Conservation (phyloP, 805 yeast species). For the Candida nonsorbophila region DNA sequence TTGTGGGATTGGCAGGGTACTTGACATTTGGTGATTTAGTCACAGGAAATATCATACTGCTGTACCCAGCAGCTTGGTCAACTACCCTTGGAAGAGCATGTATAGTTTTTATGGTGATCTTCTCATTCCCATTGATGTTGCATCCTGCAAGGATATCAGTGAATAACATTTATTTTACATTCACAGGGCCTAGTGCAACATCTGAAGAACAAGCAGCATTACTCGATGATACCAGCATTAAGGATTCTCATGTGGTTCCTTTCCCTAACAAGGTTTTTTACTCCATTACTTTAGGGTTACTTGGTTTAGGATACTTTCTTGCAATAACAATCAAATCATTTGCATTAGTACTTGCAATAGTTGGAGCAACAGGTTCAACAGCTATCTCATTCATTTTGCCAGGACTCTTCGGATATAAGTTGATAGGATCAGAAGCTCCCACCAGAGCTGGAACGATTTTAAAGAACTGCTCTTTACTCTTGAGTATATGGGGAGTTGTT, state of each 20-base stretch:
- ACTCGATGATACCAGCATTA: slow-evolving; percentile 17
- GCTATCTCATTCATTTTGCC: slow-evolving; percentile 74
- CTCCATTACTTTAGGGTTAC: slow-evolving; percentile 42
- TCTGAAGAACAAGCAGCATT: slow-evolving; percentile 9
- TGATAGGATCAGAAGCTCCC: slow-evolving; percentile 29
- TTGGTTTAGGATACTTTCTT: slow-evolving; percentile 43
- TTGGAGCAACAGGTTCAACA: slow-evolving; percentile 83
- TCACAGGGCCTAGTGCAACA: background rate
- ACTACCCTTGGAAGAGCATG: slow-evolving; percentile 55
- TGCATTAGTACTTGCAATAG: slow-evolving; percentile 65
- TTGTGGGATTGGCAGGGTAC: slow-evolving; percentile 81
- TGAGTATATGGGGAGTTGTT: slow-evolving; percentile 48
- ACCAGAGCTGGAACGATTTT: slow-evolving; percentile 21
- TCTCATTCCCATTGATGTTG: slow-evolving; percentile 74
- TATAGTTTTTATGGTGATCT: slow-evolving; percentile 65
- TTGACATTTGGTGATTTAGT: slow-evolving; percentile 70
- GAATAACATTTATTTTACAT: slow-evolving; percentile 39
- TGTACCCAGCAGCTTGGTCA: slow-evolving; percentile 52
- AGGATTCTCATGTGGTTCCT: slow-evolving; percentile 43
- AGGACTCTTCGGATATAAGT: slow-evolving; percentile 66
- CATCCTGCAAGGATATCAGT: slow-evolving; percentile 75
- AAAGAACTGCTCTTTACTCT: slow-evolving; percentile 32
- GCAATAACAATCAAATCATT: slow-evolving; percentile 60
- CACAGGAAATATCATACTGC: slow-evolving; percentile 61
- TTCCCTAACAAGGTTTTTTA: slow-evolving; percentile 44